Conservation (phyloP, 306 rosid species). For the Prosopis cineraria region DNA sequence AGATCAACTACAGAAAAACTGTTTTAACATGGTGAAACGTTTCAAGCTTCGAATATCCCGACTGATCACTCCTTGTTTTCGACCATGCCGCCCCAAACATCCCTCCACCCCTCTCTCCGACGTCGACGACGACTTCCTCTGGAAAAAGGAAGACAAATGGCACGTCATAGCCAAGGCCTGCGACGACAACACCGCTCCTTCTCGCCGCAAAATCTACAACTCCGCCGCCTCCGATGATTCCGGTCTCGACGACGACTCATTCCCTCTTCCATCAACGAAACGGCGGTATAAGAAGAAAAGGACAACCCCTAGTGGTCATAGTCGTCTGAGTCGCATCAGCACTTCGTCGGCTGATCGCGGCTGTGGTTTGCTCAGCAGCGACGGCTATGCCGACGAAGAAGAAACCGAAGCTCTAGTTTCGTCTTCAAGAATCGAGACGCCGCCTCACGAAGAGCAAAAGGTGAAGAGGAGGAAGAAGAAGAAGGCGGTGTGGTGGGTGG, state of each 20-base stretch:
- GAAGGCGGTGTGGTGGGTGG: slow-evolving; percentile 9
- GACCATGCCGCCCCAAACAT: slow-evolving; percentile 49
- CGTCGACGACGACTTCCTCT: slow-evolving; percentile 39
- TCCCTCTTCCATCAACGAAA: slow-evolving; percentile 35
- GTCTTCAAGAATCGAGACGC: slow-evolving; percentile 43
- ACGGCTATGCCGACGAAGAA: slow-evolving; percentile 37
- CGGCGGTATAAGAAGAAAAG: slow-evolving; percentile 39
- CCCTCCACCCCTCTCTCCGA: slow-evolving; percentile 40
- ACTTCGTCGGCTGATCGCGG: slow-evolving; percentile 53
- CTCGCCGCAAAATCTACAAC: slow-evolving; percentile 52
- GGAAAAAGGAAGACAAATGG: slow-evolving; percentile 52
- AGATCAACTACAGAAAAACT: neutral
- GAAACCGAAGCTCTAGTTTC: slow-evolving; percentile 62
- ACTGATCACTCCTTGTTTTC: slow-evolving; percentile 51
- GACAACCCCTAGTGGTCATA: slow-evolving; percentile 31
- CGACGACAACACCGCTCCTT: slow-evolving; percentile 7
- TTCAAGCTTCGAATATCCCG: slow-evolving; percentile 52
- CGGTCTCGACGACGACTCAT: slow-evolving; percentile 31
- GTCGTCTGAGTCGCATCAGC: slow-evolving; percentile 51
- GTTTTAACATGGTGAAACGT: slow-evolving; percentile 43
- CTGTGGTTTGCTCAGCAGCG: slow-evolving; percentile 49
- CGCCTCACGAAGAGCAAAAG: neutral
- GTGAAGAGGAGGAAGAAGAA: neutral
- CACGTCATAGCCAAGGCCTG: slow-evolving; percentile 53
- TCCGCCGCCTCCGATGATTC: slow-evolving; percentile 39